These are phyloP conservation scores for Amborella trichopoda DNA, from an alignment of 164 flowering plant genomes.

Conservation along the genomic window DNA sequence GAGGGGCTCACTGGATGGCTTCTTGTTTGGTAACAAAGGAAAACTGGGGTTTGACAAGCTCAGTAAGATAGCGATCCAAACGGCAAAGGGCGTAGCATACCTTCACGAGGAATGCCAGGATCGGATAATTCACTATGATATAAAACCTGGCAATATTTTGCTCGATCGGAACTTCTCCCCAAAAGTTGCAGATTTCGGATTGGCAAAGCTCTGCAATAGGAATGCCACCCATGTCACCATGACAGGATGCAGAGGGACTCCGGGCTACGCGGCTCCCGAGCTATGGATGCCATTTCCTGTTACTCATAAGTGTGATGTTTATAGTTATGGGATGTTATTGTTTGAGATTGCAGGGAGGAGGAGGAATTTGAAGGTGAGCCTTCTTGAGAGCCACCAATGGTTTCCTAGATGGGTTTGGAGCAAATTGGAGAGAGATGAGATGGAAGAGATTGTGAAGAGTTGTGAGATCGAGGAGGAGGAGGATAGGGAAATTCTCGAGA, in stretches of 20 bases:
- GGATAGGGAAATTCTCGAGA: neutral
- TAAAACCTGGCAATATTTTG: constrained; percentile 24
- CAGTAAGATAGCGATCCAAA: constrained; percentile 16
- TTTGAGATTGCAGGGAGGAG: constrained; percentile 12
- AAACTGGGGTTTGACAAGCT: constrained; percentile 9
- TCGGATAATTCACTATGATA: constrained; percentile 26
- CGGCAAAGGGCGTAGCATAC: constrained; percentile 24
- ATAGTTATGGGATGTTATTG: too few relatives aligned
- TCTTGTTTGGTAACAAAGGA: constrained; percentile 8
- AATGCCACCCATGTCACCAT: constrained; percentile 11
- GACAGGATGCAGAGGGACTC: constrained; percentile 15
- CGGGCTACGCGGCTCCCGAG: constrained; percentile 25
- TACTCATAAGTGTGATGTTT: too few relatives aligned
- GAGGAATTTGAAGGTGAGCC: constrained; percentile 5
- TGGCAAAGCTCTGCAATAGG: constrained; percentile 12
- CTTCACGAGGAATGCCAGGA: constrained; percentile 21
- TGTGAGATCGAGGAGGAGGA: neutral
- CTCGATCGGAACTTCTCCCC: constrained; percentile 14
- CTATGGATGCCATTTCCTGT: too few relatives aligned
- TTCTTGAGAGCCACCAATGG: constrained; percentile 5
- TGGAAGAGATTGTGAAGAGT: too few relatives aligned
- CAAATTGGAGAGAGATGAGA: too few relatives aligned
- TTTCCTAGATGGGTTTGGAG: constrained; percentile 13
- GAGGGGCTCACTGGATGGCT: constrained; percentile 20
- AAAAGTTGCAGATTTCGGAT: constrained; percentile 28